Evolutionary conservation across 805 yeast genomes (phyloP), one percentile per base, ranked within the genome.

Genomic region (Ogataea nonfermentans): DNA sequence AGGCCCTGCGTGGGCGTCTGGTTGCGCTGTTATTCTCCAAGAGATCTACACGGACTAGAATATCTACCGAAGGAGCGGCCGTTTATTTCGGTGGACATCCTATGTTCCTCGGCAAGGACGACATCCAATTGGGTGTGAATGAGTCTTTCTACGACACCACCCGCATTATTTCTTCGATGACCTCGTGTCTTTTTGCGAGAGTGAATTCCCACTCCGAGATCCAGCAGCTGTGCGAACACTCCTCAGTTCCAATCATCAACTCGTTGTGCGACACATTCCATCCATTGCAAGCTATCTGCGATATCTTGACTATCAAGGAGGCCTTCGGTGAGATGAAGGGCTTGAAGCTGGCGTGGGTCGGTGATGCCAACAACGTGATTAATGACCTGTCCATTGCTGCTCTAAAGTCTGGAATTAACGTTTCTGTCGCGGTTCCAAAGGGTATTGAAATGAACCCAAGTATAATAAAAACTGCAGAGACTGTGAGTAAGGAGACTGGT

Each of bases 121-220:
- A 93, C 55, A 93, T 93, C 59, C 99, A 93, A 65, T 70, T 93
- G 40, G 99, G 99, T 30, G 96, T 88, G 30, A 93, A 93, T 59
- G 99, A 93, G 69, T 75, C 93, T 0, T 66, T 88, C 43, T 84
- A 84, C 55, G 99, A 93, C 62, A 84, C 97, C 2, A 75, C 96
- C 12, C 80, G 78, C 49, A 95, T 93, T 24, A 76, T 93, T 4
- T 84, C 95, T 10, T 89, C 97, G 2, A 93, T 93, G 99, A 86
- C 95, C 2, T 83, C 96, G n/a, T 84, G 95, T 48, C 79, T 93
- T 6, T 90, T 93, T 67, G 99, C 98, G n/a, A 80, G 99, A 57
- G 99, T 93, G 13, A 81, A 87, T 49, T 68, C 77, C 19, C 96
- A 93, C 57, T 70, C 77, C 16, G 96, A 91, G 44, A 90, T 93